Evolutionary conservation across 2,329 filamentous ascomycete genomes (phyloP).

Genomic region (Rutstroemia sp.): DNA sequence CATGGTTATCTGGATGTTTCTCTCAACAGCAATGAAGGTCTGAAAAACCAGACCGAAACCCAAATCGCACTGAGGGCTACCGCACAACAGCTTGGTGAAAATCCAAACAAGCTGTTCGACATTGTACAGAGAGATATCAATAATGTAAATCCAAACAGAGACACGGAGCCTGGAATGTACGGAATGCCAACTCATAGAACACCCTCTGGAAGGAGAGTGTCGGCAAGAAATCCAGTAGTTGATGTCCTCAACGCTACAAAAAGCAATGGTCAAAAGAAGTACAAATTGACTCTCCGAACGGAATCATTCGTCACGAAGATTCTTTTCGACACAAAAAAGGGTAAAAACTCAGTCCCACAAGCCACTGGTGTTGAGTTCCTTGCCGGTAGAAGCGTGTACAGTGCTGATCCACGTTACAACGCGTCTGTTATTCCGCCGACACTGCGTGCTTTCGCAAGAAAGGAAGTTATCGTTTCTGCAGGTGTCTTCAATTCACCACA

Average conservation of each 20-base stretch:
- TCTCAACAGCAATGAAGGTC: background rate
- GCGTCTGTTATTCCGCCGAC: conserved; percentile 11
- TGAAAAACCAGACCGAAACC: background rate
- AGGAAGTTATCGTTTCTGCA: conserved; percentile 40
- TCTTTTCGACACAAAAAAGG: conserved; percentile 29
- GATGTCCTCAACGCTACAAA: background rate
- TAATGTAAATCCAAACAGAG: background rate
- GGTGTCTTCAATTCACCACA: conserved; percentile 39
- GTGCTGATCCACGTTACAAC: conserved; percentile 9
- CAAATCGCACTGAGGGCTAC: background rate
- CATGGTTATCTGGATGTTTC: conserved; percentile 25
- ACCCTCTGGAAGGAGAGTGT: background rate
- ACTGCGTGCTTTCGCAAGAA: conserved; percentile 9
- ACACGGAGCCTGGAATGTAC: background rate
- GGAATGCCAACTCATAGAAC: background rate
- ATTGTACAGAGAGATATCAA: background rate
- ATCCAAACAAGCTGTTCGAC: background rate
- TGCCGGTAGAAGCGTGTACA: conserved; percentile 31
- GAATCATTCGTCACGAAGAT: conserved; percentile 34
- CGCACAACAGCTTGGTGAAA: background rate
- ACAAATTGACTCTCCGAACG: conserved; percentile 16
- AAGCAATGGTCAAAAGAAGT: conserved; percentile 13
- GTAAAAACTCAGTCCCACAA: conserved; percentile 21
- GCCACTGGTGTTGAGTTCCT: conserved; percentile 38
- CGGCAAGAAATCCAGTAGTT: background rate